Conservation (phyloP, 306 rosid species). For the Crotalaria pallida region DNA sequence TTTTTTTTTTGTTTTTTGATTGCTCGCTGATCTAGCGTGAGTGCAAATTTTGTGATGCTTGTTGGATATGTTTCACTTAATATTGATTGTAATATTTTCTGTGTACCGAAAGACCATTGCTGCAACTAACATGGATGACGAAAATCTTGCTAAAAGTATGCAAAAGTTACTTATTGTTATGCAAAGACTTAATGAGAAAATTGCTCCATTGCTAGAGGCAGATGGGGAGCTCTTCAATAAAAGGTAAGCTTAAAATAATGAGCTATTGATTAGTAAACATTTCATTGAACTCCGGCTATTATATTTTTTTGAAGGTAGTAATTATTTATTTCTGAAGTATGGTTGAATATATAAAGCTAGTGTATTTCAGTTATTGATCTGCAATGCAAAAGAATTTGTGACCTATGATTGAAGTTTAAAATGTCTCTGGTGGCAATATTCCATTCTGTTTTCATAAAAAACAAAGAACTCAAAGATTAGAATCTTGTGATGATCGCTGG, state of each 20-base stretch:
- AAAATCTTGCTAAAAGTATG: constrained; percentile 84
- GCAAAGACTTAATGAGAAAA: constrained; percentile 83
- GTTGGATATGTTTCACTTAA: too few species aligned
- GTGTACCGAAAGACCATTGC: constrained; percentile 72
- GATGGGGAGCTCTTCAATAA: constrained; percentile 88
- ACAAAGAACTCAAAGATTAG: too few species aligned
- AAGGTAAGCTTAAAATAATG: constrained; percentile 42
- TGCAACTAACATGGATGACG: constrained; percentile 80
- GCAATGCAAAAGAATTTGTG: background rate
- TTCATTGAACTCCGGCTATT: background rate
- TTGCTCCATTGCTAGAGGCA: constrained; percentile 79
- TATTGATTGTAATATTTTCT: constrained; percentile 11
- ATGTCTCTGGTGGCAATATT: background rate
- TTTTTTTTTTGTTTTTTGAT: too few species aligned
- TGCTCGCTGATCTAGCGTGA: too few species aligned
- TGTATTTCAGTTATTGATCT: background rate
- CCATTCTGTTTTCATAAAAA: too few species aligned
- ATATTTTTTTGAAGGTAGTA: background rate
- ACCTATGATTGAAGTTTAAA: background rate
- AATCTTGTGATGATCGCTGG: too few species aligned
- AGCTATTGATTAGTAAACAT: background rate
- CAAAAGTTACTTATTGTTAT: too few species aligned
- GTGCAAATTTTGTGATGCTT: too few species aligned
- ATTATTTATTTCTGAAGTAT: too few species aligned
- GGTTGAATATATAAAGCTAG: background rate